Evolutionary conservation across 768 basidiomycete genomes (phyloP), one percentile per base, ranked within the genome.

Genomic region (Termitomyces sp.): DNA sequence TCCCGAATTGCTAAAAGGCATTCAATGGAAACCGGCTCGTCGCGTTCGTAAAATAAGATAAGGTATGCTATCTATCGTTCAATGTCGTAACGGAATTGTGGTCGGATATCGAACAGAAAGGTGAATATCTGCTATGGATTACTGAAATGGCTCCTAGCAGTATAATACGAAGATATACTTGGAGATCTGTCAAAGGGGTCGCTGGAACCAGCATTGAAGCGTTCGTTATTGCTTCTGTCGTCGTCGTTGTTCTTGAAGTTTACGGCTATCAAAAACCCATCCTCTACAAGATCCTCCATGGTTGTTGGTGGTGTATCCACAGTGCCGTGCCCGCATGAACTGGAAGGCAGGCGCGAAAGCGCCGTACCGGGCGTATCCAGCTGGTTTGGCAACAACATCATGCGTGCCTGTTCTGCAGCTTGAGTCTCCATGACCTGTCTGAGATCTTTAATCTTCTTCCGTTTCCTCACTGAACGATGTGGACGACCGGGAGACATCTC

Each of bases 131-230:
- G 27, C 50, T 18, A 57, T 37, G 13, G 2, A 50, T 68, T 68
- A 57, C 65, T 63, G 49, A 75, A 69, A 27, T 68, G 68, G 48
- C 67, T 74, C 54, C 61, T 70, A 11, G 76, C 76, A 20, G 76
- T 75, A 50, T 63, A 63, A 56, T 71, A 77, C 2, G 76, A 75
- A 9, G 71, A 61, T 59, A 65, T 58, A 55, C 75, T 77, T 22
- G 67, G 72, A 22, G 72, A 69, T 52, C 73, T 59, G 27, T 67
- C 65, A 36, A 55, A 57, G 20, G 50, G 45, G 31, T 65, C 60
- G 12, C 18, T 31, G n/a, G 31, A 60, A 18, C 9, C 20, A n/a
- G 12, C 22, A 46, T 46, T 45, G 33, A 16, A n/a, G n/a, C 3
- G 18, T 42, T 30, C 24, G 27, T 5, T 39, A 41, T 41, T 16